Conservation (phyloP, 1,139 yeast genomes). For the Diutina neorugosa region DNA sequence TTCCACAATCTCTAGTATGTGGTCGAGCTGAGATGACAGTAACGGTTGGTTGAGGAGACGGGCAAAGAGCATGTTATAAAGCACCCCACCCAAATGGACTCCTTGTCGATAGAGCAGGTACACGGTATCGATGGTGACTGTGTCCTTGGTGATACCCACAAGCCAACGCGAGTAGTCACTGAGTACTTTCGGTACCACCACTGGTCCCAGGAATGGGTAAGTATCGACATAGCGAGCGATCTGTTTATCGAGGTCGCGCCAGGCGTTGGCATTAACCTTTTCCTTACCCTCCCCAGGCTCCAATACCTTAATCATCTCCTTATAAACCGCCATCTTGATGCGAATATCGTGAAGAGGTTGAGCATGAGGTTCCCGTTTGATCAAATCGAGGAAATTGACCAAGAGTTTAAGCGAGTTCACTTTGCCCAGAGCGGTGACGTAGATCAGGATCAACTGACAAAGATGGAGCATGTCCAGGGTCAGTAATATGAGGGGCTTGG, state of each 20-base stretch:
- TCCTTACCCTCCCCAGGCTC: background rate
- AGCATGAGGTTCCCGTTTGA: background rate
- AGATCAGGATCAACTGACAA: background rate
- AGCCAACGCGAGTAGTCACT: background rate
- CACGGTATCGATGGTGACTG: background rate
- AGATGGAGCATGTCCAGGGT: background rate
- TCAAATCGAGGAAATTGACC: constrained; percentile 5
- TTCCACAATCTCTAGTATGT: constrained; percentile 16
- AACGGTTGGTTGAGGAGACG: background rate
- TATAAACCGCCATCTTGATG: background rate
- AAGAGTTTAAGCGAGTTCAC: constrained; percentile 19
- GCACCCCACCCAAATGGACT: background rate
- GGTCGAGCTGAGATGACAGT: background rate
- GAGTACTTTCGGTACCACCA: background rate
- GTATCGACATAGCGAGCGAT: background rate
- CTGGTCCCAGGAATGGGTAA: background rate
- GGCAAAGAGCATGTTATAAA: background rate
- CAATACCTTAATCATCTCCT: background rate
- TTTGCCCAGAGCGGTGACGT: constrained; percentile 13
- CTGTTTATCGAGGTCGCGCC: background rate
- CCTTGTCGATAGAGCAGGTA: background rate
- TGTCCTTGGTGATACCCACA: background rate
- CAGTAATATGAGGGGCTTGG: background rate
- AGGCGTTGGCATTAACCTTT: background rate
- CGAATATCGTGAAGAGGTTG: background rate